phyloP scores from a whole-genome alignment of 495 filamentous ascomycete species.

The Trypethelium eluteriae region DNA sequence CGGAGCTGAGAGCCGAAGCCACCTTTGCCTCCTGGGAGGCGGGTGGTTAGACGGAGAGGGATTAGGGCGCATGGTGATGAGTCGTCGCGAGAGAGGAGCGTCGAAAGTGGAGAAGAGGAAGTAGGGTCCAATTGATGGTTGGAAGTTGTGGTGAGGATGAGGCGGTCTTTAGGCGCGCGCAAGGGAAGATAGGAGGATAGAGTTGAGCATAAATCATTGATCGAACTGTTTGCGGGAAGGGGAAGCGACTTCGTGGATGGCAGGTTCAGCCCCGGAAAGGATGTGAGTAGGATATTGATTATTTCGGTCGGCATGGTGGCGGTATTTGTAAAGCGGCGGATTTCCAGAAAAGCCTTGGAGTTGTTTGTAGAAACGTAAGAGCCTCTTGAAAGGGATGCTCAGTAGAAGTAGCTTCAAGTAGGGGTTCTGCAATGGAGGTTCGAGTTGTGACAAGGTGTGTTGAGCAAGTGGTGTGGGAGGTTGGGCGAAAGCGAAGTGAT shows the following conservation, averaged over 20 bases:
- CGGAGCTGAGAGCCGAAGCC: constrained; percentile 96
- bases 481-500: not conserved
- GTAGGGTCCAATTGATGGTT: constrained; percentile 57
- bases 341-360: not conserved
- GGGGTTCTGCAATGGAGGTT: too few species aligned
- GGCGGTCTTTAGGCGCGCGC: constrained; percentile 36
- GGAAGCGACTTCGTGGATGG: constrained; percentile 69
- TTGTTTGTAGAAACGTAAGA: too few species aligned
- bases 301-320: constrained; percentile 26
- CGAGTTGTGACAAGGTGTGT: too few species aligned
- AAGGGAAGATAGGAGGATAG: constrained; percentile 58
- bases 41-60: constrained; percentile 65
- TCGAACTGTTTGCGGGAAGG: constrained; percentile 46
- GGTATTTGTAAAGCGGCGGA: not conserved
- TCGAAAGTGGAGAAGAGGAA: constrained; percentile 45
- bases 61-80: constrained; percentile 48
- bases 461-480: not conserved
- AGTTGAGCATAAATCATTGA: constrained; percentile 56
- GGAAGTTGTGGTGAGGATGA: constrained; percentile 74
- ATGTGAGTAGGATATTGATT: constrained; percentile 75
- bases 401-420: too few species aligned
- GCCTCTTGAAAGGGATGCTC: too few species aligned
- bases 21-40: constrained; percentile 85
- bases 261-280: constrained; percentile 73
- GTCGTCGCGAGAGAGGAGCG: constrained; percentile 35